Conservation (phyloP, 2,329 filamentous ascomycete species). For the Lasiodiplodia citricola region DNA sequence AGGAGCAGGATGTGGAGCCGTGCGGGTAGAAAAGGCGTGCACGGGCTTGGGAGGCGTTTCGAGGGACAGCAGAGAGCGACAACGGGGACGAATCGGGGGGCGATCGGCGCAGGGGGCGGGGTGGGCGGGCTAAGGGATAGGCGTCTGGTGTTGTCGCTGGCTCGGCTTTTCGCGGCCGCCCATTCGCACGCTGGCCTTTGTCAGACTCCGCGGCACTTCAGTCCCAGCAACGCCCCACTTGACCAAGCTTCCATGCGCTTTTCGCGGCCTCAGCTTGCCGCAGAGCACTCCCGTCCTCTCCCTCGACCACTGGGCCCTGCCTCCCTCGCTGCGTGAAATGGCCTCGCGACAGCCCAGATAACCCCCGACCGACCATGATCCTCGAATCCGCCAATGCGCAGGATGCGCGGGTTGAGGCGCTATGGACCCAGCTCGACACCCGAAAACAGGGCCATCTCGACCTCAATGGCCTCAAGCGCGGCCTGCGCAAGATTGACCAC, state of each 20-base stretch:
- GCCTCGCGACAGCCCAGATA: conserved; percentile 49
- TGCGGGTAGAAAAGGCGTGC: background rate
- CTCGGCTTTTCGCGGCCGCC: conserved; percentile 18
- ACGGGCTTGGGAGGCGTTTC: background rate
- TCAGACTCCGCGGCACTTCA: conserved; percentile 20
- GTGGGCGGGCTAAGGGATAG: conserved; percentile 1
- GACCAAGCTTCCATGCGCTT: conserved; percentile 24
- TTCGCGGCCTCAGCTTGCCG: conserved; percentile 26
- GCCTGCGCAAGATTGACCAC: conserved; percentile 87
- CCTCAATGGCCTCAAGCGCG: conserved; percentile 81
- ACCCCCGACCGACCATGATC: conserved; percentile 60
- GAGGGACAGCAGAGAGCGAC: background rate
- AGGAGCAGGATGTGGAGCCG: background rate
- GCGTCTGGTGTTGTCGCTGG: conserved; percentile 12
- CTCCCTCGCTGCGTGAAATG: conserved; percentile 30
- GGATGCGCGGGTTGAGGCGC: conserved; percentile 78
- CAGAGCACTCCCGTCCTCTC: conserved; percentile 32
- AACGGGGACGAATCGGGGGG: background rate
- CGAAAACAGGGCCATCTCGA: conserved; percentile 80
- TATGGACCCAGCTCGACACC: conserved; percentile 85
- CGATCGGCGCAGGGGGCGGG: conserved; percentile 7
- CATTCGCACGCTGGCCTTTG: conserved; percentile 25
- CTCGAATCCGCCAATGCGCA: conserved; percentile 77
- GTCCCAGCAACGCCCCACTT: conserved; percentile 25
- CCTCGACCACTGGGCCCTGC: conserved; percentile 10